Evolutionary conservation across 352 stramenopile species (phyloP).

Genomic region (Phytopythium ostracodes): DNA sequence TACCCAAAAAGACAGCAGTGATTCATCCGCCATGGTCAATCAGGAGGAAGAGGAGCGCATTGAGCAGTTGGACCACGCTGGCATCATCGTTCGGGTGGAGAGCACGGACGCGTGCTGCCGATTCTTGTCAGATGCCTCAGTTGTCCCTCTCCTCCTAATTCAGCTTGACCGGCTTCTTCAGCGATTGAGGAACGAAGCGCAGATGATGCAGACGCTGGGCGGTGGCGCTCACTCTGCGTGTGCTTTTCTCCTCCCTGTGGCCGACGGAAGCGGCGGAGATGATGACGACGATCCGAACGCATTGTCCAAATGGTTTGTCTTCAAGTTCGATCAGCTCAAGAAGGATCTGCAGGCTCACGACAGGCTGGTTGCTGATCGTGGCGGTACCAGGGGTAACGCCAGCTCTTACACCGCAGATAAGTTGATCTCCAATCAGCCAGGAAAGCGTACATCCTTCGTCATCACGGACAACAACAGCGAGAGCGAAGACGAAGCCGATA

Average conservation of each 20-base stretch:
- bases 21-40: not conserved
- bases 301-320: conserved; percentile 3
- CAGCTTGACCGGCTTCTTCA: conserved; percentile 15
- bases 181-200: conserved; percentile 32
- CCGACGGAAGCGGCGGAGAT: not conserved
- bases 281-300: not conserved
- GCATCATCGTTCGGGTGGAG: not conserved
- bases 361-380: too few species aligned
- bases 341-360: not conserved
- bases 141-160: conserved; percentile 6
- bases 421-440: not conserved
- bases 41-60: not conserved
- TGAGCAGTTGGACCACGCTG: not conserved
- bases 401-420: not conserved
- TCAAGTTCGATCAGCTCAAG: conserved; percentile 7
- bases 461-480: not conserved
- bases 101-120: conserved; percentile 2
- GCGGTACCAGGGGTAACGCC: too few species aligned
- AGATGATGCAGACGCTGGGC: conserved; percentile 23
- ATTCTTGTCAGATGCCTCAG: conserved; percentile 6
- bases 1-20: not conserved
- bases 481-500: not conserved
- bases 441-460: not conserved
- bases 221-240: conserved; percentile 10
- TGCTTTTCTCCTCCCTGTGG: conserved; percentile 10